Evolutionary conservation across 345 rosid genomes (phyloP).

Genomic region (Bretschneidera sinensis): DNA sequence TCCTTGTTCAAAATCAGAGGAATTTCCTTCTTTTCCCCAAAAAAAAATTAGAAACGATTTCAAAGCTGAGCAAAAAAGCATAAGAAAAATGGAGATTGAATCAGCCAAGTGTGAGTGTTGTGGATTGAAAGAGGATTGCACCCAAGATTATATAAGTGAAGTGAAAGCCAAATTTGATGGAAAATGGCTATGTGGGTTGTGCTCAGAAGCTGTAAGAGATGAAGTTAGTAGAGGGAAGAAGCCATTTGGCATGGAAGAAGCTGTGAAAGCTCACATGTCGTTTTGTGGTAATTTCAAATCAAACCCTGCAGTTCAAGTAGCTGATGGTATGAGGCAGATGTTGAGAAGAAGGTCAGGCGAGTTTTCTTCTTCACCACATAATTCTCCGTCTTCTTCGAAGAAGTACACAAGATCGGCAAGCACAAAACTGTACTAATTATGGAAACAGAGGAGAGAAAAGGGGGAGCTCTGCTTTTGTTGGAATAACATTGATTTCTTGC

Average conservation of each 20-base stretch:
- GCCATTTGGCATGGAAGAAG: conserved; percentile 60
- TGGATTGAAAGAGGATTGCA: conserved; percentile 87
- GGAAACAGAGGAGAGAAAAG: neutral
- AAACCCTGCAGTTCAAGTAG: conserved; percentile 82
- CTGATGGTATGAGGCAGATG: conserved; percentile 97
- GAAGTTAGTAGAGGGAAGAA: conserved; percentile 54
- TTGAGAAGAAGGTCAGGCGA: conserved; percentile 77
- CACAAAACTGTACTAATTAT: conserved; percentile 36
- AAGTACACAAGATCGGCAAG: conserved; percentile 64
- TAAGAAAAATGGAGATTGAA: conserved; percentile 69
- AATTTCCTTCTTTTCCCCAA: neutral
- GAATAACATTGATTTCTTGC: conserved; percentile 20
- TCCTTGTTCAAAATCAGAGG: neutral
- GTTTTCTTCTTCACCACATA: conserved; percentile 34
- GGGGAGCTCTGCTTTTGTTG: conserved; percentile 11
- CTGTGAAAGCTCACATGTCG: conserved; percentile 83
- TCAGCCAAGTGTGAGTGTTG: conserved; percentile 85
- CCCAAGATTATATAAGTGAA: conserved; percentile 63
- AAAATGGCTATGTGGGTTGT: conserved; percentile 95
- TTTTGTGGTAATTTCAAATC: conserved; percentile 86
- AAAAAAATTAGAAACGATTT: neutral
- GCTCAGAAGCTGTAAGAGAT: conserved; percentile 88
- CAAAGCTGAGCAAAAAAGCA: neutral
- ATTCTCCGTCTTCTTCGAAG: conserved; percentile 45
- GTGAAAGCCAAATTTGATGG: conserved; percentile 77